Evolutionary conservation across 192 early-diverging fungal species (phyloP).

Genomic region (Coemansia sp.): DNA sequence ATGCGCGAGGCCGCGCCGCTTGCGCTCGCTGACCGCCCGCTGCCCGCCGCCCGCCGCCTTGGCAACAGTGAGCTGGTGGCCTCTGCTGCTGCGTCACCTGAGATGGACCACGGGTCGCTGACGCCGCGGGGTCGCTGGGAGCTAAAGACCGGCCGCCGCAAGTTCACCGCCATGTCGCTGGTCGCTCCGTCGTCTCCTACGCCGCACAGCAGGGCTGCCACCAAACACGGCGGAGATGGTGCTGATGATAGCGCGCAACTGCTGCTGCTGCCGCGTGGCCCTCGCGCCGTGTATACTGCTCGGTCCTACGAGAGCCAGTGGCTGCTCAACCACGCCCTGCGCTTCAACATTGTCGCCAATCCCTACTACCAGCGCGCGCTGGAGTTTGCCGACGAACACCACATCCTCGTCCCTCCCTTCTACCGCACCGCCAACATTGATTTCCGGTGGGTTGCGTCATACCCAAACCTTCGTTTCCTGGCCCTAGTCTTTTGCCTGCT

Average conservation of each 20-base stretch:
- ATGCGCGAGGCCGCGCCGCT: slow-evolving; percentile 5
- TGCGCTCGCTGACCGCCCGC: background rate
- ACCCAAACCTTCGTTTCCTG: slow-evolving; percentile 40
- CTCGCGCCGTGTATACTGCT: slow-evolving; percentile 29
- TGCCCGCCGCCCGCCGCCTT: background rate
- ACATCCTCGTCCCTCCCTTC: slow-evolving; percentile 14
- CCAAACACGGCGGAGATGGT: background rate
- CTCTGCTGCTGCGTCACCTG: slow-evolving; percentile 15
- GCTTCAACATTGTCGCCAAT: slow-evolving; percentile 29
- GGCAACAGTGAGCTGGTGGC: slow-evolving; percentile 5
- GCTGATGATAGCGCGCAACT: too few species aligned
- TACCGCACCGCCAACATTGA: slow-evolving; percentile 30
- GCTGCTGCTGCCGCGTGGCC: slow-evolving; percentile 43
- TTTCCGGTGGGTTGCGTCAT: slow-evolving; percentile 45
- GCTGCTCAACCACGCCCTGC: slow-evolving; percentile 28
- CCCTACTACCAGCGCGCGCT: slow-evolving; percentile 29
- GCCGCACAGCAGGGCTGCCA: background rate
- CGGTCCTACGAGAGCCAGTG: slow-evolving; percentile 56
- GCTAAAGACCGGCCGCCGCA: slow-evolving; percentile 43
- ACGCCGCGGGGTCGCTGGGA: slow-evolving; percentile 54
- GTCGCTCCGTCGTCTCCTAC: slow-evolving; percentile 11
- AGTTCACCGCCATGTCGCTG: slow-evolving; percentile 51
- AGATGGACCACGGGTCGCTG: slow-evolving; percentile 45
- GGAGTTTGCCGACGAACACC: slow-evolving; percentile 1
- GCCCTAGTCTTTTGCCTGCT: slow-evolving; percentile 13